phyloP scores from a whole-genome alignment of 345 rosid species.

The rapeseed (Brassica napus) region Da-Ae NC_063441.1:22988501-22989000 shows the following conservation, averaged over 20 bases:
- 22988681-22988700: neutral
- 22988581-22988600: slow-evolving; percentile 46
- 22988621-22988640: slow-evolving; percentile 43
- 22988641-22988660: slow-evolving; percentile 47
- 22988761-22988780: slow-evolving; percentile 41
- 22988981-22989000: slow-evolving; percentile 45
- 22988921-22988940: neutral
- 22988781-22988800: slow-evolving; percentile 51
- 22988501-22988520: slow-evolving; percentile 39
- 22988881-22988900: slow-evolving; percentile 33
- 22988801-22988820: slow-evolving; percentile 49
- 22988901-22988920: neutral
- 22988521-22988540: slow-evolving; percentile 47
- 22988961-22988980: slow-evolving; percentile 41
- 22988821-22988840: slow-evolving; percentile 46
- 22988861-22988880: slow-evolving; percentile 43
- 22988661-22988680: neutral
- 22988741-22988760: slow-evolving; percentile 47
- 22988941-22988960: slow-evolving; percentile 28
- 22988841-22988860: slow-evolving; percentile 45
- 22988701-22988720: slow-evolving; percentile 20
- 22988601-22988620: slow-evolving; percentile 46
- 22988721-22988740: slow-evolving; percentile 41
- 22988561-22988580: slow-evolving; percentile 45
- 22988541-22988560: slow-evolving; percentile 46